Base-by-base conservation (phyloP, 169 alveolate genomes). In the Eimeria acervulina region DNA sequence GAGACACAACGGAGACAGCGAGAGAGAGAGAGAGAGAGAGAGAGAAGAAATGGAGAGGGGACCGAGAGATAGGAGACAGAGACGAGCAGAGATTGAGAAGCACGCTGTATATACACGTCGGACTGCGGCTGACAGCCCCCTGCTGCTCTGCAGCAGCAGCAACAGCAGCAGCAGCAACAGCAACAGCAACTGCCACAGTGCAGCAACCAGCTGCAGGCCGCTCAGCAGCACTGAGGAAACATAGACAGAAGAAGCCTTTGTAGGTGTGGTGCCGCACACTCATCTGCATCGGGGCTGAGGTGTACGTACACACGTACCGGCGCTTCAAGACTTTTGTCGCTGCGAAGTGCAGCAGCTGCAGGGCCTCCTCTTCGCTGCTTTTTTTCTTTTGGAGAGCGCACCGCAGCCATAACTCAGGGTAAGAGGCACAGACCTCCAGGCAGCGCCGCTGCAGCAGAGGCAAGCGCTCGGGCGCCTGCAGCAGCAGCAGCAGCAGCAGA, bases 401-500 rank as follows among this genome's bases (percentile, higher is more conserved):
- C 33, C 96, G 96, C 66, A 76, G 96, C 96, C 96, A 93, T 13
- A 93, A 93, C 66, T 93, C 96, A 10, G 88, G 93, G 40, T 93
- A 93, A n/a, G 93, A 93, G 5, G 96, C 96, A 68, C 96, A 93
- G 63, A 93, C 96, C 51, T 93, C 96, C 40, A 93, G 83, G 59
- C 96, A 93, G 31, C 96, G 92, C 44, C 59, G 70, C 47, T 78
- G 96, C 80, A 93, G 96, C 93, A 93, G 28, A 23, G 36, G 93
- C 72, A 51, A n/a, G 26, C 96, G 78, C 87, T 78, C 93, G 26
- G 89, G 72, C 10, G 68, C 96, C 96, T 87, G 88, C 85, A 55
- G 94, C 83, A 38, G 66, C 81, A 87, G 83, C 61, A 61, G 68
- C 61, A 61, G 19, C 40, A n/a, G 12, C 33, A 61, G 31, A 7